phyloP scores from a whole-genome alignment of 176 grass and related monocot genomes.

The Eragrostis curvula region DNA sequence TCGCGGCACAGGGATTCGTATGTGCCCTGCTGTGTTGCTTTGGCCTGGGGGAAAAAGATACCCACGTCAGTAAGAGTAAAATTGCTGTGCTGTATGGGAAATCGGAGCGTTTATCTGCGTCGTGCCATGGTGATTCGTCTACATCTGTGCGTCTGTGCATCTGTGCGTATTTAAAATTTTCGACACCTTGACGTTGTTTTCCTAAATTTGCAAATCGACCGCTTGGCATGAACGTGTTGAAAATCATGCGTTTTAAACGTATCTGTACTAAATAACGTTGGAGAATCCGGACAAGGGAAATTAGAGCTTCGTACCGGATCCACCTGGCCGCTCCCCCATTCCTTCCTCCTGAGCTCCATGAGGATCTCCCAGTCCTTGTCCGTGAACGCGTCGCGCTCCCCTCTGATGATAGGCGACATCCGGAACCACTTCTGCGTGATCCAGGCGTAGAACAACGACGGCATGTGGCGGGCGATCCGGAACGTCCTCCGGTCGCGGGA shows the following conservation, averaged over 20 bases:
- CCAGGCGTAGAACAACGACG: constrained; percentile 60
- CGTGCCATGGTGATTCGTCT: background rate
- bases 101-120: background rate
- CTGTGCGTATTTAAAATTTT: too few species aligned
- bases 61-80: background rate
- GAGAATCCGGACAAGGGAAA: background rate
- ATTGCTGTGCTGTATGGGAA: background rate
- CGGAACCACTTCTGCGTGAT: constrained; percentile 58
- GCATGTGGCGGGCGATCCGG: constrained; percentile 65
- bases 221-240: background rate
- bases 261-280: too few species aligned
- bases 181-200: background rate
- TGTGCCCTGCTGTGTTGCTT: constrained; percentile 51
- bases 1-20: constrained; percentile 67
- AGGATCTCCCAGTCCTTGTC: constrained; percentile 51
- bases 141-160: background rate
- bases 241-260: background rate
- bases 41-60: constrained; percentile 21
- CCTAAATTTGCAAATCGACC: background rate
- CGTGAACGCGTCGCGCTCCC: constrained; percentile 38
- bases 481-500: constrained; percentile 40
- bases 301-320: constrained; percentile 18
- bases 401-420: constrained; percentile 27
- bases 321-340: background rate
- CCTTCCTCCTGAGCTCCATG: constrained; percentile 19